phyloP scores from a whole-genome alignment of 345 rosid genomes.

The Tarenaya hassleriana region DNA sequence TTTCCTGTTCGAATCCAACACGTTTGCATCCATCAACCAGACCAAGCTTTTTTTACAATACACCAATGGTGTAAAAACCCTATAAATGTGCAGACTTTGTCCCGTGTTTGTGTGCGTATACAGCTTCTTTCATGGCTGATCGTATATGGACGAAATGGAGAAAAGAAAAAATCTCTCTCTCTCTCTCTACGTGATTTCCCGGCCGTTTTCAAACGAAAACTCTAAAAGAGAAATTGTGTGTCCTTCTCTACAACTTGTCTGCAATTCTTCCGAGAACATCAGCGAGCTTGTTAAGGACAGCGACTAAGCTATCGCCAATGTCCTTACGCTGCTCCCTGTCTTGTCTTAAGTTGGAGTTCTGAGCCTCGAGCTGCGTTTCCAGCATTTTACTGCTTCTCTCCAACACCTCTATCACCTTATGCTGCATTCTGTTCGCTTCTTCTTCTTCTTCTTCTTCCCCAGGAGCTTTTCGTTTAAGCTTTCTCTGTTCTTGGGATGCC shows the following conservation, averaged over 20 bases:
- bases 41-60: too few relatives aligned
- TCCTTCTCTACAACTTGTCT: conserved; percentile 55
- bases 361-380: conserved; percentile 77
- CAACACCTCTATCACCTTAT: conserved; percentile 50
- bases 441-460: conserved; percentile 9
- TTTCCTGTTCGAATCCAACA: too few relatives aligned
- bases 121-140: too few relatives aligned
- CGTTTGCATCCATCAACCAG: too few relatives aligned
- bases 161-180: too few relatives aligned
- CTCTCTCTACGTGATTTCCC: too few relatives aligned
- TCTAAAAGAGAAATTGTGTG: neutral
- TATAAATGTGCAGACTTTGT: too few relatives aligned
- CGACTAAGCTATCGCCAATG: conserved; percentile 56
- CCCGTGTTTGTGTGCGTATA: too few relatives aligned
- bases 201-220: neutral
- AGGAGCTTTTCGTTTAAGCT: conserved; percentile 45
- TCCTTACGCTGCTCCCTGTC: conserved; percentile 86
- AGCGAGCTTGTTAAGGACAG: conserved; percentile 82
- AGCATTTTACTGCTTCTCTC: conserved; percentile 74
- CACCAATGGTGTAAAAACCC: too few relatives aligned
- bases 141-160: too few relatives aligned
- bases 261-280: conserved; percentile 88
- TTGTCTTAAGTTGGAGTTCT: conserved; percentile 54
- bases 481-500: conserved; percentile 53
- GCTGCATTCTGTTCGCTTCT: conserved; percentile 32